These are phyloP conservation scores for Ganoderma lingzhi DNA, from an alignment of 1,284 basidiomycete species.

Conservation along the genomic window DNA sequence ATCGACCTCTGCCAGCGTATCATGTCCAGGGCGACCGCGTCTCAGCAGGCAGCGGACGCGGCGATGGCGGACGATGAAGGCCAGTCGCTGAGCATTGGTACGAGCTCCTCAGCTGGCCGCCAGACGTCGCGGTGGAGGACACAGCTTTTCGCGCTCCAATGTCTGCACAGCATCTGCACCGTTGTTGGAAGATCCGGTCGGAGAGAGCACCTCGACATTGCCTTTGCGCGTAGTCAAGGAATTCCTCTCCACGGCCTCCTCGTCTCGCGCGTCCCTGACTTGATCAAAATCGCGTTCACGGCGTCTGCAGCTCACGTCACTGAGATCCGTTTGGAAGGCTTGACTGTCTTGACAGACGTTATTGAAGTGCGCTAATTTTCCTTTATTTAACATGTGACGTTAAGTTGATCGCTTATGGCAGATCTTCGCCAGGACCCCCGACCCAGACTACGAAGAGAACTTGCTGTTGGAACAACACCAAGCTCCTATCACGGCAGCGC, in stretches of 20 bases:
- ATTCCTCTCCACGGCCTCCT: slow-evolving; percentile 59
- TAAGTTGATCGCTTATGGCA: slow-evolving; percentile 41
- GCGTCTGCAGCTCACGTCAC: slow-evolving; percentile 96
- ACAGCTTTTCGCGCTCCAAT: slow-evolving; percentile 93
- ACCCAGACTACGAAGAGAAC: slow-evolving; percentile 93
- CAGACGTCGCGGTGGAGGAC: slow-evolving; percentile 93
- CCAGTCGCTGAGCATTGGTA: slow-evolving; percentile 81
- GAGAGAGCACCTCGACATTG: slow-evolving; percentile 84
- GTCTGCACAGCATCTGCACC: slow-evolving; percentile 89
- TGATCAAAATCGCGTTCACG: slow-evolving; percentile 98
- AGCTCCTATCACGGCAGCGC: slow-evolving; percentile 96
- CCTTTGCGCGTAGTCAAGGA: slow-evolving; percentile 55
- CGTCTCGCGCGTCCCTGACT: slow-evolving; percentile 86
- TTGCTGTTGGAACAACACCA: slow-evolving; percentile 98
- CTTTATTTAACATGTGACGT: neutral
- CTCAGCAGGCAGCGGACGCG: slow-evolving; percentile 76
- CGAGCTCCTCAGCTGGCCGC: slow-evolving; percentile 48
- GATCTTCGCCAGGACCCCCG: slow-evolving; percentile 88
- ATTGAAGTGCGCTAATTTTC: slow-evolving; percentile 73
- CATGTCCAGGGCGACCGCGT: slow-evolving; percentile 88
- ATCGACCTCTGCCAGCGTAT: slow-evolving; percentile 98
- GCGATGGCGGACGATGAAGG: slow-evolving; percentile 87
- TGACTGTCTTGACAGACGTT: slow-evolving; percentile 91
- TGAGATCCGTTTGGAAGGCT: slow-evolving; percentile 93
- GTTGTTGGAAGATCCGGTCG: slow-evolving; percentile 79